Evolutionary conservation across 169 alveolate species (phyloP).

Genomic region (Theileria annulata): DNA sequence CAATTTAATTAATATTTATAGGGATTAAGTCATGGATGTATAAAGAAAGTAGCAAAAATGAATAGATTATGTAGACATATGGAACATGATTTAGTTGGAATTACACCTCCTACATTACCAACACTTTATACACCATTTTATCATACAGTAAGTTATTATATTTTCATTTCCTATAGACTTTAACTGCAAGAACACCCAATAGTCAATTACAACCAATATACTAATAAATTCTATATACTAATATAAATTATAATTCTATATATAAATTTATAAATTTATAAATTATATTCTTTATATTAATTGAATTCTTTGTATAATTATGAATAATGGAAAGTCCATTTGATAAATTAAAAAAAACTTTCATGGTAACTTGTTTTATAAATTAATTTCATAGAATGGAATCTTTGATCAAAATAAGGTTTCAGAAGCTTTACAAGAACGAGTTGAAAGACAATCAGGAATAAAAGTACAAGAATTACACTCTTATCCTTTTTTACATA

Average conservation of each 20-base stretch:
- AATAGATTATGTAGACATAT: constrained; percentile 77
- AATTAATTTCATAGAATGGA: not conserved
- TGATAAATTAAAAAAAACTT: not conserved
- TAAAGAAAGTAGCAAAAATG: constrained; percentile 84
- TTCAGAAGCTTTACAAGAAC: constrained; percentile 6
- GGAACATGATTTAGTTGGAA: constrained; percentile 79
- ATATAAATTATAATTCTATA: too few species aligned
- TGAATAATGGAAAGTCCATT: not conserved
- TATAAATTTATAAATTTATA: too few species aligned
- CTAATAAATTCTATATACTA: too few species aligned
- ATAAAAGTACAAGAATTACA: constrained; percentile 13
- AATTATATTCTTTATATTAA: too few species aligned
- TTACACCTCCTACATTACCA: constrained; percentile 81
- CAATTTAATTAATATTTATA: constrained; percentile 1
- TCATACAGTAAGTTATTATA: not conserved
- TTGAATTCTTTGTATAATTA: not conserved
- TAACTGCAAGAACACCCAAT: not conserved
- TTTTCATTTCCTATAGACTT: not conserved
- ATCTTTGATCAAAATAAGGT: not conserved
- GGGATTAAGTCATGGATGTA: constrained; percentile 84
- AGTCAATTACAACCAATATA: not conserved
- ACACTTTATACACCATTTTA: constrained; percentile 64
- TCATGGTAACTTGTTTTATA: not conserved
- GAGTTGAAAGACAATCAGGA: constrained; percentile 10
- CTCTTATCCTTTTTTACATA: constrained; percentile 11